Evolutionary conservation across 768 basidiomycete species (phyloP).

Genomic region (Daedaleopsis sinensis): DNA sequence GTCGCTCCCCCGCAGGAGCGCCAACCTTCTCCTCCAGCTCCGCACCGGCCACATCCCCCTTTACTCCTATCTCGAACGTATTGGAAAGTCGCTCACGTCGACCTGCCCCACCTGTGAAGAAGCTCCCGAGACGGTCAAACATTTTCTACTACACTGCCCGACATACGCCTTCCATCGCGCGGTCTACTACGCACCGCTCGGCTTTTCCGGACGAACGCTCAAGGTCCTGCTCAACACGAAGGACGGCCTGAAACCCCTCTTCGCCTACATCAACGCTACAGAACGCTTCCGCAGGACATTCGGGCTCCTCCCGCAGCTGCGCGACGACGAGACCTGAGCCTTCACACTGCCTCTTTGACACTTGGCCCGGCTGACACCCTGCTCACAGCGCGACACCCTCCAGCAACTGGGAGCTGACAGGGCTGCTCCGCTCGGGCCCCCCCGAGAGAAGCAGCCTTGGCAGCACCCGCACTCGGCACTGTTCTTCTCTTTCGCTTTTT

Average conservation of each 20-base stretch:
- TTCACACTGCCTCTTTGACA: too few relatives aligned
- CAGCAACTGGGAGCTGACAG: too few relatives aligned
- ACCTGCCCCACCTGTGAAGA: conserved; percentile 17
- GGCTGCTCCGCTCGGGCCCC: too few relatives aligned
- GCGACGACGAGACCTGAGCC: too few relatives aligned
- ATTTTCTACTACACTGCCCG: conserved; percentile 26
- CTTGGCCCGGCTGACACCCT: too few relatives aligned
- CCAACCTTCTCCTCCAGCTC: conserved; percentile 32
- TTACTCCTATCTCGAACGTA: conserved; percentile 28
- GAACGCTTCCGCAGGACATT: conserved; percentile 2
- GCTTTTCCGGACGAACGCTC: background rate
- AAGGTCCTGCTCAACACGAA: conserved; percentile 6
- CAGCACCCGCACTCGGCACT: too few relatives aligned
- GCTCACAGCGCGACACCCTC: too few relatives aligned
- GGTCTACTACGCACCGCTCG: background rate
- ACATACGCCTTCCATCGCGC: background rate
- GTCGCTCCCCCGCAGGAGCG: background rate
- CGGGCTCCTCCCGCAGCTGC: too few relatives aligned
- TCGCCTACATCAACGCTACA: conserved; percentile 15
- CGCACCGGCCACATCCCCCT: conserved; percentile 36
- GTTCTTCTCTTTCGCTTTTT: too few relatives aligned
- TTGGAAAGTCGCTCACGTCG: conserved; percentile 9
- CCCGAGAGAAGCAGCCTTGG: too few relatives aligned
- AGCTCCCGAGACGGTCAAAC: conserved; percentile 17
- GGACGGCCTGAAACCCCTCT: background rate